A percentile compares a stretch with the other conserved stretches of the same genome.
These are phyloP conservation scores for Cryptosporidium sp. DNA, from an alignment of 169 alveolate genomes.

Conservation along the genomic window DNA sequence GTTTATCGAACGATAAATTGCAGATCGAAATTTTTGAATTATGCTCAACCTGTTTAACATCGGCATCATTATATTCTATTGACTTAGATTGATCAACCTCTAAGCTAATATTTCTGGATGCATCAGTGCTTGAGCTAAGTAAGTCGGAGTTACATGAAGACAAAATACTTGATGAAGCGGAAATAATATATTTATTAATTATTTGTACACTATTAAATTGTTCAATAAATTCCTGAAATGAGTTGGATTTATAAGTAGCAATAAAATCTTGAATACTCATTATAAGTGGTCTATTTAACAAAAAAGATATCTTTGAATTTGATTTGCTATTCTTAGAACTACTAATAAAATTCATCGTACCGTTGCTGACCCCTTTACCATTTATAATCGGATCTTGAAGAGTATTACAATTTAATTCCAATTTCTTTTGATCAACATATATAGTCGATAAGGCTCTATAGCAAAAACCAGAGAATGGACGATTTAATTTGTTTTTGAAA, in stretches of 20 bases:
- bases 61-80: background rate
- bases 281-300: constrained; percentile 27
- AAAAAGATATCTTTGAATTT: constrained; percentile 19
- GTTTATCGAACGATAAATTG: constrained; percentile 19
- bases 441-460: constrained; percentile 26
- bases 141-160: constrained; percentile 19
- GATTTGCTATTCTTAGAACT: background rate
- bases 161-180: background rate
- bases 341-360: background rate
- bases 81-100: constrained; percentile 14
- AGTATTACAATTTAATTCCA: background rate
- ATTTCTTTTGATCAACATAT: constrained; percentile 26
- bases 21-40: background rate
- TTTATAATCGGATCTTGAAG: background rate
- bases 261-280: constrained; percentile 68
- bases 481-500: constrained; percentile 16
- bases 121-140: constrained; percentile 30
- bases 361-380: background rate
- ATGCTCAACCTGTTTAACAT: background rate
- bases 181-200: constrained; percentile 27
- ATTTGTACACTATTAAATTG: constrained; percentile 41
- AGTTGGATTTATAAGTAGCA: constrained; percentile 60
- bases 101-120: constrained; percentile 13
- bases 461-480: constrained; percentile 60
- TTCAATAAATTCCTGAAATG: constrained; percentile 48